Evolutionary conservation across 306 rosid genomes (phyloP).

Genomic region (Acacia acuminata): DNA sequence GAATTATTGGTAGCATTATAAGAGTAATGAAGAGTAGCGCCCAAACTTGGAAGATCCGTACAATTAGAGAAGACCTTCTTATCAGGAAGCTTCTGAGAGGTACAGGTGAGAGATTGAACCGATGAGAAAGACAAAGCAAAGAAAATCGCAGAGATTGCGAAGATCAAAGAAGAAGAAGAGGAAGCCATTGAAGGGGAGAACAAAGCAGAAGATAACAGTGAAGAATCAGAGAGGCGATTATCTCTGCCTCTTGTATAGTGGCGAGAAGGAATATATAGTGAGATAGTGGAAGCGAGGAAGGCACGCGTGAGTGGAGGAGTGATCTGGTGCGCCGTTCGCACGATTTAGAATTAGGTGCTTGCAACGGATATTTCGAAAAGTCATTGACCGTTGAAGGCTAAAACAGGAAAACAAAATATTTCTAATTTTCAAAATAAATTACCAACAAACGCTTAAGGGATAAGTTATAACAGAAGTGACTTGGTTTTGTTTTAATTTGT

Average conservation of each 20-base stretch:
- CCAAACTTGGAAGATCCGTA: constrained; percentile 50
- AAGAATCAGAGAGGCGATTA: background rate
- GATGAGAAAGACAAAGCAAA: constrained; percentile 32
- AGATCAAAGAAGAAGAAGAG: background rate
- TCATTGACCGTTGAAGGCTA: background rate
- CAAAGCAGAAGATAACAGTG: background rate
- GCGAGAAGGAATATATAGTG: background rate
- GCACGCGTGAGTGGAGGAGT: background rate
- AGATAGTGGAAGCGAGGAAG: background rate
- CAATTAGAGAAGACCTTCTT: constrained; percentile 51
- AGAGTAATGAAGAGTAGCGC: constrained; percentile 59
- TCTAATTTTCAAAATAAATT: background rate
- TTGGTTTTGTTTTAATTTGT: background rate
- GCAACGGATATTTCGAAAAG: background rate
- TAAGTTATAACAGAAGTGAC: background rate
- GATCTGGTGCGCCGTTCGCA: background rate
- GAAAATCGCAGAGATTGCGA: constrained; percentile 20
- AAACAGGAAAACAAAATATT: background rate
- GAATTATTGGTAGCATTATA: constrained; percentile 57
- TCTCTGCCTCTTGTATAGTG: background rate
- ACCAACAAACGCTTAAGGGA: too few species aligned
- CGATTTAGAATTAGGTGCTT: background rate
- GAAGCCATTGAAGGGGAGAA: constrained; percentile 34
- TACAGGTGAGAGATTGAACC: constrained; percentile 42
- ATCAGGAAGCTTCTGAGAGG: constrained; percentile 40